phyloP scores from a whole-genome alignment of 1,284 basidiomycete genomes.

The Cystobasidium sp. region DNA sequence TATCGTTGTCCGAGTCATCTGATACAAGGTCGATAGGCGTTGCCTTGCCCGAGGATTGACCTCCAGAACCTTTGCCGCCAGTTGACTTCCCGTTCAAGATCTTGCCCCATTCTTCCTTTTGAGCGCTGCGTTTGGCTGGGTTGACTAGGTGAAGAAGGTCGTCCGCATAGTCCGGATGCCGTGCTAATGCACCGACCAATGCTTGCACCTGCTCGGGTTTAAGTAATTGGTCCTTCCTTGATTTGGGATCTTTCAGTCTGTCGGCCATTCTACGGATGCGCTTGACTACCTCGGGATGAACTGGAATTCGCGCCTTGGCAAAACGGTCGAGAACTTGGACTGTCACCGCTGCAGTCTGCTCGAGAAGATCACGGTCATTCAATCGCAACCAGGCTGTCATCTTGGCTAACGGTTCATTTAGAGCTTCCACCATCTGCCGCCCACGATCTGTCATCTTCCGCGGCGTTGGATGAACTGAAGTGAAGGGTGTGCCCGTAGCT shows the following conservation, averaged over 20 bases:
- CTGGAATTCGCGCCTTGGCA: conserved; percentile 18
- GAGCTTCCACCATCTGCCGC: conserved; percentile 73
- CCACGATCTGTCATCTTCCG: conserved; percentile 60
- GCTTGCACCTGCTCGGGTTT: conserved; percentile 74
- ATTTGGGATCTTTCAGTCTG: conserved; percentile 28
- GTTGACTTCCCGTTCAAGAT: conserved; percentile 47
- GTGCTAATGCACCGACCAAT: conserved; percentile 70
- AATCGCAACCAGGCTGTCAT: conserved; percentile 81
- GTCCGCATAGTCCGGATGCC: conserved; percentile 31
- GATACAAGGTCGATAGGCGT: conserved; percentile 13
- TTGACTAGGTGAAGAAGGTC: conserved; percentile 13
- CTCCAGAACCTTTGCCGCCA: conserved; percentile 59
- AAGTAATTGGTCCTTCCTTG: conserved; percentile 47
- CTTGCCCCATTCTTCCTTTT: conserved; percentile 8
- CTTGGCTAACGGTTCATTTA: conserved; percentile 77
- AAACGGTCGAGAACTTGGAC: conserved; percentile 51
- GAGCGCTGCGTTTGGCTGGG: neutral
- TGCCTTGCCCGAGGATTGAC: conserved; percentile 46
- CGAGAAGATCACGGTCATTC: conserved; percentile 65
- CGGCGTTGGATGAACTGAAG: conserved; percentile 52
- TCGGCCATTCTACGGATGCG: conserved; percentile 32
- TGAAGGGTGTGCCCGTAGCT: conserved; percentile 59
- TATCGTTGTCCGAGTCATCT: neutral
- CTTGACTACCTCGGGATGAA: conserved; percentile 24
- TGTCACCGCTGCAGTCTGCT: conserved; percentile 49